phyloP scores from a whole-genome alignment of 129 eudicot genomes.

The Daucus carota region DH1_v3.0 NC_030385.2:7989001-7989500 shows the following conservation, averaged over 20 bases:
- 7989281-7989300: background rate
- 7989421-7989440: background rate
- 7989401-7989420: background rate
- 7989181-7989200: constrained; percentile 95
- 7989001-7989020: background rate
- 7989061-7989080: constrained; percentile 82
- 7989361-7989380: no score
- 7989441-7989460: constrained; percentile 1
- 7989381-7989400: background rate
- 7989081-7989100: constrained; percentile 65
- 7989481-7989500: no score
- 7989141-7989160: constrained; percentile 80
- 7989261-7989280: background rate
- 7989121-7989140: constrained; percentile 80
- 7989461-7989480: no score
- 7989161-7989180: constrained; percentile 96
- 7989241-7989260: background rate
- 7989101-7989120: constrained; percentile 80
- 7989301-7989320: no score
- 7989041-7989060: constrained; percentile 77
- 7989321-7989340: background rate
- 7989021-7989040: constrained; percentile 59
- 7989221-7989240: background rate
- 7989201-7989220: constrained; percentile 4
- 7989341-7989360: no score